These are phyloP conservation scores for Penicillium waksmanii DNA, from an alignment of 495 filamentous ascomycete genomes.

Conservation along the genomic window DNA sequence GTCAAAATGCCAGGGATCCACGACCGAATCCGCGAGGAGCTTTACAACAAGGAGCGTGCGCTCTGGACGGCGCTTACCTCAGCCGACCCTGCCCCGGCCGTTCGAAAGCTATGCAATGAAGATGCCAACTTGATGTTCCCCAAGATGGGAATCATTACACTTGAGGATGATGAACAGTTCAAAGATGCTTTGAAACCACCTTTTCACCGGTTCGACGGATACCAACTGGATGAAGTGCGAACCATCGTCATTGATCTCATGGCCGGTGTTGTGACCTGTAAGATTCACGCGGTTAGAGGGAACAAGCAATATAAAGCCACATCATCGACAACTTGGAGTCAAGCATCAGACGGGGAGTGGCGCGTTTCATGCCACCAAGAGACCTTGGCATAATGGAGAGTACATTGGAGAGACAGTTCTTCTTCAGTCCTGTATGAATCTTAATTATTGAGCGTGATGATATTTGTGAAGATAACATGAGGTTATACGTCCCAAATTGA, in stretches of 20 bases:
- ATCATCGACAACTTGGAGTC: constrained; percentile 48
- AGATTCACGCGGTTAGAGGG: constrained; percentile 33
- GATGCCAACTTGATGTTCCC: constrained; percentile 46
- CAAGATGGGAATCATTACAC: constrained; percentile 38
- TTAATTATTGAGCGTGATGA: constrained; percentile 13
- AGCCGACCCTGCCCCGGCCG: constrained; percentile 43
- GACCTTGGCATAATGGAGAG: constrained; percentile 32
- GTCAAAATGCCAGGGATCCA: constrained; percentile 44
- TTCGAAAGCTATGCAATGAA: constrained; percentile 41
- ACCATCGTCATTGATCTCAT: constrained; percentile 51
- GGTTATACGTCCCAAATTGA: constrained; percentile 23
- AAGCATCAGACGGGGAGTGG: constrained; percentile 52
- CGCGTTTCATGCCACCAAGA: constrained; percentile 43
- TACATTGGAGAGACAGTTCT: neutral
- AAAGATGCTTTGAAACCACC: constrained; percentile 37
- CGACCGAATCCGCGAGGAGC: constrained; percentile 49
- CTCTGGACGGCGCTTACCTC: constrained; percentile 52
- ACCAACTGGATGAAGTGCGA: constrained; percentile 42
- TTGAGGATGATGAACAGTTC: constrained; percentile 35
- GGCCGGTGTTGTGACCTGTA: constrained; percentile 47
- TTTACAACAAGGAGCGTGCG: constrained; percentile 42
- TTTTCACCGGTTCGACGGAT: constrained; percentile 49
- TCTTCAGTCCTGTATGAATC: neutral
- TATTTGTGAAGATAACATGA: constrained; percentile 19
- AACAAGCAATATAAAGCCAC: constrained; percentile 35